A percentile compares a stretch with the other conserved stretches of the same genome.
These are phyloP conservation scores for Beta corolliflora DNA, from an alignment of 179 eudicot species.

Conservation along the genomic window DNA sequence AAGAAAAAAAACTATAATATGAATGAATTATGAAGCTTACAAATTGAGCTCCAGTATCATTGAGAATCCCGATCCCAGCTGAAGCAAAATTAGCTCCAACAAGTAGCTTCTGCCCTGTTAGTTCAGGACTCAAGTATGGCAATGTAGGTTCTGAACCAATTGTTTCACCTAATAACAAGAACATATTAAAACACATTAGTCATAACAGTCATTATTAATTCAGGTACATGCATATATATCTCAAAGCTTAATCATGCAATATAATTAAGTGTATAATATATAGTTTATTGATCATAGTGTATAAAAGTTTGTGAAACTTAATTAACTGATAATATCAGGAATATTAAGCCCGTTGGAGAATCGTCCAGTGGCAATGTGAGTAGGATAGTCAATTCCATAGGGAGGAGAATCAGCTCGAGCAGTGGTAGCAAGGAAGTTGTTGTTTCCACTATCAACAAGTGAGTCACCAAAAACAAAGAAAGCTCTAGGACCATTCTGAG, in stretches of 20 bases:
- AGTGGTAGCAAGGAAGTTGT: slow-evolving; percentile 48
- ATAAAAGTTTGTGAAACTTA: slow-evolving; percentile 20
- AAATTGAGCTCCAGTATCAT: slow-evolving; percentile 90
- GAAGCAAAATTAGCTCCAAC: slow-evolving; percentile 94
- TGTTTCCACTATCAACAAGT: slow-evolving; percentile 55
- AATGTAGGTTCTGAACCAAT: slow-evolving; percentile 63
- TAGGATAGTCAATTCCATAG: slow-evolving; percentile 52
- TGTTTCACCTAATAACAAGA: slow-evolving; percentile 46
- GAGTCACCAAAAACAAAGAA: slow-evolving; percentile 83
- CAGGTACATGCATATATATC: neutral
- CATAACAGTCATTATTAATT: neutral
- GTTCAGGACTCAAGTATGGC: slow-evolving; percentile 74
- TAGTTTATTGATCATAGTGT: neutral
- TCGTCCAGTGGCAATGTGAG: slow-evolving; percentile 58
- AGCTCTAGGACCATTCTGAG: slow-evolving; percentile 38
- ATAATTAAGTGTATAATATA: too few relatives aligned
- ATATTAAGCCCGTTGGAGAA: slow-evolving; percentile 71
- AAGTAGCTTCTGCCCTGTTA: slow-evolving; percentile 48
- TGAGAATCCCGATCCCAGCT: slow-evolving; percentile 85
- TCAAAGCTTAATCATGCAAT: neutral
- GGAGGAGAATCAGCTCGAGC: slow-evolving; percentile 55
- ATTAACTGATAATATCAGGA: slow-evolving; percentile 68
- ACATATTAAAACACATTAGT: neutral
- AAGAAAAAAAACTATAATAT: neutral
- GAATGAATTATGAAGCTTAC: slow-evolving; percentile 38